Percentiles rank a stretch among this genome's conserved stretches.
Conservation (phyloP, 2,329 filamentous ascomycete genomes). For the Microthyrium microscopicum region DNA sequence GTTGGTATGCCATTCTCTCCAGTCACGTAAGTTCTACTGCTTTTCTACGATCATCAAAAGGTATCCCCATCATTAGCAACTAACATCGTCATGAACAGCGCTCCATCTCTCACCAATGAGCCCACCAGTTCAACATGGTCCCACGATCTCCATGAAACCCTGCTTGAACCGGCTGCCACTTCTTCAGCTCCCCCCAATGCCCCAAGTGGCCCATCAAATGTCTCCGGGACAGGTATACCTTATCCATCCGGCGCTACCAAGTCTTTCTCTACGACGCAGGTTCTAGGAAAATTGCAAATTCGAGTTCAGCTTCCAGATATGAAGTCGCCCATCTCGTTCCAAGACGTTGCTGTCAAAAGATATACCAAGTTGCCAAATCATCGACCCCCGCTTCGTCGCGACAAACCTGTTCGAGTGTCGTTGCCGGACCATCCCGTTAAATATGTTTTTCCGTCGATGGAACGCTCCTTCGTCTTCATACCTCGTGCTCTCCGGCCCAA, state of each 20-base stretch:
- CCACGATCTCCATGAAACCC: constrained; percentile 79
- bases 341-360: constrained; percentile 66
- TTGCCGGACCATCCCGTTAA: constrained; percentile 62
- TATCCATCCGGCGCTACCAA: constrained; percentile 13
- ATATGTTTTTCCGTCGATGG: constrained; percentile 80
- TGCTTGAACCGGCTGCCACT: constrained; percentile 22
- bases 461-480: constrained; percentile 96
- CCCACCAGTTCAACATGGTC: constrained; percentile 65
- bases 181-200: constrained; percentile 24
- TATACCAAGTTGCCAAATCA: constrained; percentile 93
- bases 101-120: constrained; percentile 25
- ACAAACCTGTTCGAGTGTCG: constrained; percentile 91
- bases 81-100: constrained; percentile 22
- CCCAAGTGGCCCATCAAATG: constrained; percentile 14
- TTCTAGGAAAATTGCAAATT: constrained; percentile 72
- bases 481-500: constrained; percentile 85
- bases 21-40: constrained; percentile 37
- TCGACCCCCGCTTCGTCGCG: constrained; percentile 77
- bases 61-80: constrained; percentile 12
- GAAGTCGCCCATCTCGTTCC: constrained; percentile 52
- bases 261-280: constrained; percentile 69
- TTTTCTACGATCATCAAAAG: neutral
- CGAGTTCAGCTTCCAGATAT: constrained; percentile 66
- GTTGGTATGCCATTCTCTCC: constrained; percentile 39
- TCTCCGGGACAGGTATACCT: neutral